Evolutionary conservation across 805 yeast genomes (phyloP), one percentile per base, ranked within the genome.

Genomic region (Sugiyamaella boreocaroliniensis): DNA sequence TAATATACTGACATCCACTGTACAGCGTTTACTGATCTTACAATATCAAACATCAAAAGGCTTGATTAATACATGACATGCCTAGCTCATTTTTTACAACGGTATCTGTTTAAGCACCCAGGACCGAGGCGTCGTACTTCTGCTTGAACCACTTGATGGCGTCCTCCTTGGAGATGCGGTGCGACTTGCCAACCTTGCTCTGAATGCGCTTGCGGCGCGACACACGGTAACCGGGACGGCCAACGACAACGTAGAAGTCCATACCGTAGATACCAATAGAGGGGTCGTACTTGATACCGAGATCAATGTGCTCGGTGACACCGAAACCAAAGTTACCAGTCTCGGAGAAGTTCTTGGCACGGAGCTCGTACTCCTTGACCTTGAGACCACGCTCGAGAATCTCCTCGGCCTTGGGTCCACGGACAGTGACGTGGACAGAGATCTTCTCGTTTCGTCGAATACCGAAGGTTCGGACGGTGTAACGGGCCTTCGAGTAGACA

Each of bases 321-420:
- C 99, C 99, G 85, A 93, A 93, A 83, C 99, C 99, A 72, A 93
- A 93, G 97, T 93, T 93, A 81, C 99, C 99, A 72, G 98, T 92
- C 70, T 82, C 89, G 71, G 97, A 88, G 84, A 93, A 93, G 95
- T 93, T 93, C 77, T 78, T 88, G 74, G 77, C 78, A 75, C 80
- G 83, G 75, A 93, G 86, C 82, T 93, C 98, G 82, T 89, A 93
- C 83, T 93, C 99, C 84, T 92, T 93, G 76, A 93, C 99, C 84
- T 93, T 93, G 72, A 93, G 84, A 76, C 99, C 99, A 81, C 99
- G 88, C 85, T 93, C 99, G 75, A 93, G 83, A 80, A 93, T 93
- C 83, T 93, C 99, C 83, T 89, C 96, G 68, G 95, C 95, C 76
- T 92, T 93, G 81, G 99, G 98, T 71, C 99, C 99, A 83, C 99